Evolutionary conservation across 2,329 filamentous ascomycete species (phyloP).

Genomic region (Xylaria polymorpha): DNA sequence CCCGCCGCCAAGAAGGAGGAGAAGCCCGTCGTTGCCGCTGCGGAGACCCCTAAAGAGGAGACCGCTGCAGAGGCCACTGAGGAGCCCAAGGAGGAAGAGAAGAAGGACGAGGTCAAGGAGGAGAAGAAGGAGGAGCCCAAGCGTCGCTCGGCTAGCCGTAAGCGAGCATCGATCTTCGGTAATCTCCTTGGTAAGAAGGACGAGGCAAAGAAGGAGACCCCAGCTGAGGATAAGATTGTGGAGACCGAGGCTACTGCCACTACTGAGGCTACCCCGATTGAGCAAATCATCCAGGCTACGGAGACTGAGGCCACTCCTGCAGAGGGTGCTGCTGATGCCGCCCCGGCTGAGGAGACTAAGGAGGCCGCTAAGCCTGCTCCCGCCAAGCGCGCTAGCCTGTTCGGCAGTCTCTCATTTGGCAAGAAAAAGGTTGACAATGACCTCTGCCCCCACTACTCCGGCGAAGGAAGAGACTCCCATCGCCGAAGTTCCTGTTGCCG

Average conservation of each 20-base stretch:
- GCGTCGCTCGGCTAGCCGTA: constrained; percentile 72
- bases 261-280: constrained; percentile 48
- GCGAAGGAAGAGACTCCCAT: constrained; percentile 56
- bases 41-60: constrained; percentile 50
- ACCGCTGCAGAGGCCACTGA: constrained; percentile 47
- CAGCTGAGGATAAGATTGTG: constrained; percentile 53
- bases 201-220: constrained; percentile 53
- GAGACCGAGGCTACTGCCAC: constrained; percentile 49
- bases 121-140: constrained; percentile 69
- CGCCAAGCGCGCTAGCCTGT: constrained; percentile 67
- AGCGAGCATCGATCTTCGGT: constrained; percentile 74
- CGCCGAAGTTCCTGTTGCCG: constrained; percentile 55
- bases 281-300: constrained; percentile 39
- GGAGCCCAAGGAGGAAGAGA: constrained; percentile 62
- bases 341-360: constrained; percentile 53
- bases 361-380: constrained; percentile 59
- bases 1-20: constrained; percentile 58
- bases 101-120: constrained; percentile 57
- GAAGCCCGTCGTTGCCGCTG: constrained; percentile 53
- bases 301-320: constrained; percentile 50
- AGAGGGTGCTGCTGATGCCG: constrained; percentile 41
- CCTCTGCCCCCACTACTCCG: constrained; percentile 54
- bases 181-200: constrained; percentile 68
- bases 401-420: constrained; percentile 65
- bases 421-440: constrained; percentile 68